Evolutionary conservation across 192 early-diverging fungal species (phyloP), one percentile per base, ranked within the genome.

Genomic region (Nowakowskiella sp.): DNA sequence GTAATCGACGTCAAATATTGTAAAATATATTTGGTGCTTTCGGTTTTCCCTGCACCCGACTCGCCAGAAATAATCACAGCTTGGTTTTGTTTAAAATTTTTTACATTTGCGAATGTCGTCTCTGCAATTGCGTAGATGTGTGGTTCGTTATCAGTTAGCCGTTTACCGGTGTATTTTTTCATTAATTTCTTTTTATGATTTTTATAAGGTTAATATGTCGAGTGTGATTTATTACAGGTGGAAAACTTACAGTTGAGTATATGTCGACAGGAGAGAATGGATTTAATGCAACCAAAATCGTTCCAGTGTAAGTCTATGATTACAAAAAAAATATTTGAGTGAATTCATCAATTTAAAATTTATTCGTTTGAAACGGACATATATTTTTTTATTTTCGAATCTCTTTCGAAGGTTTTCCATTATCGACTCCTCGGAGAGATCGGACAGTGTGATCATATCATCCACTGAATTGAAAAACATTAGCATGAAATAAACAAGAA

Each of bases 361-460:
- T 8, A 1, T 6, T n/a, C 1, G 23, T 6, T 16, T 7, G 44
- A 30, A 7, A 61, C 81, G 73, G 81, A 89, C 90, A 70, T 96
- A 97, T 51, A 97, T 94, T 55, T 87, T 78, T 49, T 71, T 81
- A 57, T 85, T 85, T 44, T 82, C 67, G 64, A 85, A 95, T 48
- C 94, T 76, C 62, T 82, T 83, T 67, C 82, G 78, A 57, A 97
- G 64, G 72, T 95, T 97, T 1, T 90, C 85, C 58, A 89, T 89
- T 61, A 97, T 94, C 28, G 83, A 80, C 26, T 85, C 85, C 73
- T 97, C 92, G 43, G 82, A 85, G 70, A 97, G 80, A 68, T 96
- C 90, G 34, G 88, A 83, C 76, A 97, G 68, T 56, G 91, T 76
- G 4, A 87, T 93, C 94, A 97, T 96, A 63, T 97, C 94, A 30